Conservation (phyloP, 2,329 filamentous ascomycete species). For the Colletotrichum musicola region DNA sequence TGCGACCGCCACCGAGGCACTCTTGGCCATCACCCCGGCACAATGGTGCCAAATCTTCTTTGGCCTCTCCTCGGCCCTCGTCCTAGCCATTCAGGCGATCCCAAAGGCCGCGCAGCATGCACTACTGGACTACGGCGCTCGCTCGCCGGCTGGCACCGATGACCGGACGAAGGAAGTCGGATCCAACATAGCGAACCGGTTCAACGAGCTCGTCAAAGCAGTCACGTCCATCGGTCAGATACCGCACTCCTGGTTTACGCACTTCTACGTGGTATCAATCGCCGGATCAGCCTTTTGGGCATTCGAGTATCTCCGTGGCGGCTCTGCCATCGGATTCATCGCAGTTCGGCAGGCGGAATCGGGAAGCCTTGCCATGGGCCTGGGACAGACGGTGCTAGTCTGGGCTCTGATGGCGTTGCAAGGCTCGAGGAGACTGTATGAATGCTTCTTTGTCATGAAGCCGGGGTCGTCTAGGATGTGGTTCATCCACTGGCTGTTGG, state of each 20-base stretch:
- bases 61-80: slow-evolving; percentile 53
- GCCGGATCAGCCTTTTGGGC: slow-evolving; percentile 81
- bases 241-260: slow-evolving; percentile 89
- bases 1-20: not conserved
- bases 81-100: slow-evolving; percentile 58
- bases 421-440: slow-evolving; percentile 79
- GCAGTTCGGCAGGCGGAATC: slow-evolving; percentile 51
- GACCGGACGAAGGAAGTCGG: slow-evolving; percentile 27
- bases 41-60: slow-evolving; percentile 62
- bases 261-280: slow-evolving; percentile 85
- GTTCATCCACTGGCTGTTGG: slow-evolving; percentile 85
- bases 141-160: slow-evolving; percentile 46
- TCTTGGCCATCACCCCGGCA: slow-evolving; percentile 34
- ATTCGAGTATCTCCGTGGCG: slow-evolving; percentile 69
- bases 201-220: slow-evolving; percentile 27
- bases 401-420: slow-evolving; percentile 84
- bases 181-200: slow-evolving; percentile 10
- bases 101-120: slow-evolving; percentile 59
- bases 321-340: slow-evolving; percentile 64
- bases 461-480: slow-evolving; percentile 84
- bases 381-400: slow-evolving; percentile 72
- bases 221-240: slow-evolving; percentile 66
- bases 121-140: slow-evolving; percentile 65
- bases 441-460: slow-evolving; percentile 75
- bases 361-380: slow-evolving; percentile 62